Evolutionary conservation across 1,139 yeast genomes (phyloP), one percentile per base, ranked within the genome.

Genomic region (Saccharomyces pastorianus): DNA sequence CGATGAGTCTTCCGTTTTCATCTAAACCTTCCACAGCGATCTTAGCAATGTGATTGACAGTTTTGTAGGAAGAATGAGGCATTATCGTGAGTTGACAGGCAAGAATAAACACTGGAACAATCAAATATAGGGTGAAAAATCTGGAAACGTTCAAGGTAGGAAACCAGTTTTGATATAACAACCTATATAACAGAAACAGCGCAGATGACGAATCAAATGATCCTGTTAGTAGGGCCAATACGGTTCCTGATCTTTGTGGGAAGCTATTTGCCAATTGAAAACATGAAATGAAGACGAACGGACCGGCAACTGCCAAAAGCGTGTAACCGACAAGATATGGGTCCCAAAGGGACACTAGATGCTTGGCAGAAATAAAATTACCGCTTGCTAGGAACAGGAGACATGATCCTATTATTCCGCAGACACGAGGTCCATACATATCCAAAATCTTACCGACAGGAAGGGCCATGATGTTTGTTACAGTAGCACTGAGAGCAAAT

Each of bases 401-500:
- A 1, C 74, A 49, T 0, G 93, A 75, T 1, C 97, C 97, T 48
- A 85, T 71, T n/a, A 85, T 71, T 0, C 95, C 95, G 52, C 91
- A 81, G 2, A 84, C 73, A 59, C 87, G 76, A 4, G 97, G 96
- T 0, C 98, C 98, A 64, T 76, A 83, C 20, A 75, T 70, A 65
- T 91, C 97, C 53, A 91, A 75, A 23, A 88, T 76, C 46, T 82
- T 78, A 0, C 97, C 97, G 7, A 90, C 96, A 0, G 88, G 78
- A 55, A 91, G 75, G 0, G 96, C 95, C 50, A 85, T 81, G 6
- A 86, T 80, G 65, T 89, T 90, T n/a, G 97, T 89, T 6, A 85
- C 80, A 65, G 87, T 91, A 14, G 96, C 93, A 38, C 95, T 95
- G 41, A 84, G 75, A 0, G 96, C 86, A 72, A 90, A 91, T 77